A percentile compares a stretch with the other conserved stretches of the same genome.
Evolutionary conservation across 176 grass and related monocot genomes (phyloP).

Genomic region (Musa acuminata): DNA sequence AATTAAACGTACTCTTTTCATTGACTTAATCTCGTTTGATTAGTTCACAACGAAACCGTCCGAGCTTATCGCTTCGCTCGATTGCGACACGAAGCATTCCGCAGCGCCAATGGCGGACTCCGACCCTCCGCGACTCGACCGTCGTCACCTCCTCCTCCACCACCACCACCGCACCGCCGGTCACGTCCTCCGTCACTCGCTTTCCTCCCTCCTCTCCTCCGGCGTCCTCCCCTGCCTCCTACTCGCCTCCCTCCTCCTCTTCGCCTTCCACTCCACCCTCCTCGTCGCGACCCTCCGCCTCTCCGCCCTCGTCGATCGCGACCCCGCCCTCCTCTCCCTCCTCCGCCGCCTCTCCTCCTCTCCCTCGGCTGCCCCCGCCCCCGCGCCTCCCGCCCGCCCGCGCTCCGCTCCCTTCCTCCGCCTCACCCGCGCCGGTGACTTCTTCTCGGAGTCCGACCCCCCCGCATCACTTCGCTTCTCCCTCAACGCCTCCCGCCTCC

Average conservation of each 20-base stretch:
- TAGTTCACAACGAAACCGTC: not conserved
- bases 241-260: conserved; percentile 51
- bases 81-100: not conserved
- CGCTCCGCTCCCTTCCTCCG: conserved; percentile 43
- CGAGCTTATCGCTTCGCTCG: not conserved
- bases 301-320: conserved; percentile 47
- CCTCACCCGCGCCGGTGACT: conserved; percentile 21
- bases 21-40: too few species aligned
- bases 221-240: conserved; percentile 35
- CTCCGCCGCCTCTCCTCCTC: conserved; percentile 41
- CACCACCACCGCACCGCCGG: conserved; percentile 38
- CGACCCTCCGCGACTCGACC: conserved; percentile 4
- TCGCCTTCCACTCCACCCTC: conserved; percentile 66
- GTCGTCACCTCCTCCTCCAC: not conserved
- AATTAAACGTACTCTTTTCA: too few species aligned
- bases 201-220: conserved; percentile 39
- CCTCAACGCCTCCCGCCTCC: conserved; percentile 25
- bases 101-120: not conserved
- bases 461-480: conserved; percentile 14
- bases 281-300: conserved; percentile 57
- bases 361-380: conserved; percentile 8
- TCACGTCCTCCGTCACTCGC: conserved; percentile 40
- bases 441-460: conserved; percentile 36
- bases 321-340: conserved; percentile 54
- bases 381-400: conserved; percentile 17